Percentiles rank a stretch among this genome's conserved stretches.
Conservation (phyloP, 129 eudicot species). For the Flaveria linearis region DNA sequence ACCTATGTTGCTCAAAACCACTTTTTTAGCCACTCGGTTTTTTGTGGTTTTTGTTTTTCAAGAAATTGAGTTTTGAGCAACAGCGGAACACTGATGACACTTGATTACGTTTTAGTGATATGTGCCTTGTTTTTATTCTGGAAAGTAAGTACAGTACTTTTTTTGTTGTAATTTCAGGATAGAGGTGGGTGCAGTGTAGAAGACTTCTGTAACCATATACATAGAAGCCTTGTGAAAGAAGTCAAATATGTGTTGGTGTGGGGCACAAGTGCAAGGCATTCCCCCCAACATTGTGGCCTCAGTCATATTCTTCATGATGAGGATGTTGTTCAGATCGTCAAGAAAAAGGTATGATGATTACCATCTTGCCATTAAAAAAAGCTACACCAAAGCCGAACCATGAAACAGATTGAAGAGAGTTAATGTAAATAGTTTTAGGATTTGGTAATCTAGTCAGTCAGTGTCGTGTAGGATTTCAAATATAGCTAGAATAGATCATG, state of each 20-base stretch:
- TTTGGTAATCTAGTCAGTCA: background rate
- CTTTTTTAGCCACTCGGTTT: background rate
- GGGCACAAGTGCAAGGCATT: constrained; percentile 97
- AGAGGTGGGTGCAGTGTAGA: constrained; percentile 97
- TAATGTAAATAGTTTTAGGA: background rate
- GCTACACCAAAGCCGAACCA: background rate
- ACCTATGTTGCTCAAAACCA: background rate
- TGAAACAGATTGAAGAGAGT: background rate
- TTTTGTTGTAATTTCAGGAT: constrained; percentile 57
- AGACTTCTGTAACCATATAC: constrained; percentile 94
- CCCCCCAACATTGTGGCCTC: constrained; percentile 97
- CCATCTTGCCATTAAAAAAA: background rate
- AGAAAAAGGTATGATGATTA: constrained; percentile 70
- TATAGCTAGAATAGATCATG: background rate
- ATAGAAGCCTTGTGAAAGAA: constrained; percentile 87
- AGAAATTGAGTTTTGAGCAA: background rate
- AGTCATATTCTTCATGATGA: constrained; percentile 86
- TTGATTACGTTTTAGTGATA: background rate
- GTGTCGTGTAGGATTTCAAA: background rate
- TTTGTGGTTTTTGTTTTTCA: background rate
- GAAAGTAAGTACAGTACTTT: background rate
- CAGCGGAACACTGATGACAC: background rate
- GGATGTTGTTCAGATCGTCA: constrained; percentile 96
- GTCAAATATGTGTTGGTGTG: constrained; percentile 90
- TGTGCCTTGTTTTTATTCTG: background rate